Evolutionary conservation across 2,329 filamentous ascomycete genomes (phyloP).

Genomic region (Graphium sp.): DNA sequence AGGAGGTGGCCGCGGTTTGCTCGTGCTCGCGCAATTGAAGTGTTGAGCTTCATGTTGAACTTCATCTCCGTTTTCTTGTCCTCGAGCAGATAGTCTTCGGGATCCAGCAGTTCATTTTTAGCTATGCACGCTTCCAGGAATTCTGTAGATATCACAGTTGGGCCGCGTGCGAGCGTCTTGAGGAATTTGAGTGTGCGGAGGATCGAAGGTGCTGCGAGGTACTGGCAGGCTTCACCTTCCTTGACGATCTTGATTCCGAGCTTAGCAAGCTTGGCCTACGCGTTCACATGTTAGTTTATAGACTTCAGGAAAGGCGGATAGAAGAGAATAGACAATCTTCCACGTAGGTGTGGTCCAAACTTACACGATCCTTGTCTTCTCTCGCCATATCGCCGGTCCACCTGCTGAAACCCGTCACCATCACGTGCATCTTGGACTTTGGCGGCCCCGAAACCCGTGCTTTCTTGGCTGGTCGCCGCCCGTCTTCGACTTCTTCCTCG

Average conservation of each 20-base stretch:
- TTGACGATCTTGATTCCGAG: constrained; percentile 69
- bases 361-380: constrained; percentile 68
- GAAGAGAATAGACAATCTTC: constrained; percentile 3
- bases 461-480: constrained; percentile 17
- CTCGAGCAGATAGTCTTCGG: constrained; percentile 48
- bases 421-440: constrained; percentile 44
- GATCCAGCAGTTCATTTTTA: constrained; percentile 44
- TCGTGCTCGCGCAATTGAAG: constrained; percentile 53
- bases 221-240: constrained; percentile 61
- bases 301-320: constrained; percentile 5
- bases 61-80: constrained; percentile 60
- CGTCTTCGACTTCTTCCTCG: constrained; percentile 17
- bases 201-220: constrained; percentile 73
- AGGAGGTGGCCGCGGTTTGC: constrained; percentile 64
- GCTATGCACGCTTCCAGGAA: constrained; percentile 70
- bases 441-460: background rate
- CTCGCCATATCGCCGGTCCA: constrained; percentile 62
- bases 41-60: constrained; percentile 51
- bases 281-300: constrained; percentile 7
- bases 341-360: too few species aligned
- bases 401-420: constrained; percentile 68
- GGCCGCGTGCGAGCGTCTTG: constrained; percentile 66
- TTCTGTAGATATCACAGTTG: constrained; percentile 56
- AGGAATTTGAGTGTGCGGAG: constrained; percentile 91
- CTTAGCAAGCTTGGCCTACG: constrained; percentile 61